Percentiles rank a stretch among this genome's conserved stretches.
Conservation (phyloP, 2,329 filamentous ascomycete genomes). For the Microsporum audouinii region DNA sequence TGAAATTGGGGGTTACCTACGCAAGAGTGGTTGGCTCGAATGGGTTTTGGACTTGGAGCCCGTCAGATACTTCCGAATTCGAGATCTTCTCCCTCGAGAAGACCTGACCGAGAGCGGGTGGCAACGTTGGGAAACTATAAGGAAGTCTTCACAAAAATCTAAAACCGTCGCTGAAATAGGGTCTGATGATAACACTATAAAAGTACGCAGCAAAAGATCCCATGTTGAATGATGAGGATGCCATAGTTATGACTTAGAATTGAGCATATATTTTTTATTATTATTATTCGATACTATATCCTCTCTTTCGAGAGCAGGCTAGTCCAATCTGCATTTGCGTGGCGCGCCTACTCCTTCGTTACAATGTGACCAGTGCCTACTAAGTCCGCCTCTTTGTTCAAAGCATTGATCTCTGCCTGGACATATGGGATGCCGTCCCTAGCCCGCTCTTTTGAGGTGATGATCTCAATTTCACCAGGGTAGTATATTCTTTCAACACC, state of each 20-base stretch:
- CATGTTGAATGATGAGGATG: not conserved
- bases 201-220: not conserved
- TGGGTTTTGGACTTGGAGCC: slow-evolving; percentile 59
- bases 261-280: not conserved
- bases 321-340: not conserved
- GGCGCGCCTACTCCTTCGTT: not conserved
- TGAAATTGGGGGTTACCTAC: slow-evolving; percentile 51
- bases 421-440: slow-evolving; percentile 40
- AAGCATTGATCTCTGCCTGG: slow-evolving; percentile 36
- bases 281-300: not conserved
- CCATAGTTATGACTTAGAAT: not conserved
- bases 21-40: slow-evolving; percentile 57
- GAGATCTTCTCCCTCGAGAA: slow-evolving; percentile 78
- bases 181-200: not conserved
- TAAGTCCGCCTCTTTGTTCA: slow-evolving; percentile 40
- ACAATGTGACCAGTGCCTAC: slow-evolving; percentile 25
- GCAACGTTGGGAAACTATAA: slow-evolving; percentile 69
- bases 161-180: not conserved
- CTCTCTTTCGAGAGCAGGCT: not conserved
- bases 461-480: slow-evolving; percentile 47
- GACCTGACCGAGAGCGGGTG: slow-evolving; percentile 85
- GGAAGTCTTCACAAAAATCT: slow-evolving; percentile 10
- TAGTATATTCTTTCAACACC: slow-evolving; percentile 47
- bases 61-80: slow-evolving; percentile 55
- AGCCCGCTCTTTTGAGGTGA: slow-evolving; percentile 34